Percentiles rank a stretch among this genome's conserved stretches.
Evolutionary conservation across 108 stramenopile species (phyloP).

Genomic region (Nitzschia palea): DNA sequence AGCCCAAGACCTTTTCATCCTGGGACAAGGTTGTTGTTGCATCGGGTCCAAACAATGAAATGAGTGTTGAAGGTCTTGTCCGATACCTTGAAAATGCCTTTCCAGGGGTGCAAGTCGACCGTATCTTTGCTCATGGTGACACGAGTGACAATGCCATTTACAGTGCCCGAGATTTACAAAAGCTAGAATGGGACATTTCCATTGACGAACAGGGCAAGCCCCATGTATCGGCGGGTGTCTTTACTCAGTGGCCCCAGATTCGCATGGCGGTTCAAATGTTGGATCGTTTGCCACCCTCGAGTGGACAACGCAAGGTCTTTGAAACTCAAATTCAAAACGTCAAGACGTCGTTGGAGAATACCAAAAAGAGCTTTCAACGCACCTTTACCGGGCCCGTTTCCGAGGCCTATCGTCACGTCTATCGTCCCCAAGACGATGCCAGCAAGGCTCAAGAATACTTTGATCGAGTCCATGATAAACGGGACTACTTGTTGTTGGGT

Average conservation of each 20-base stretch:
- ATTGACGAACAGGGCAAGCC: conserved; percentile 54
- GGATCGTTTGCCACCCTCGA: conserved; percentile 45
- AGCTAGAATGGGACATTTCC: conserved; percentile 49
- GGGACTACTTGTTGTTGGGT: conserved; percentile 48
- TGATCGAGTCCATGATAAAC: conserved; percentile 39
- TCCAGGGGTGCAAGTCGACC: conserved; percentile 42
- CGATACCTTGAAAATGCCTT: conserved; percentile 42
- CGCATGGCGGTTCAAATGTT: conserved; percentile 63
- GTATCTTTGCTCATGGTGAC: conserved; percentile 47
- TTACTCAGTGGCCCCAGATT: conserved; percentile 56
- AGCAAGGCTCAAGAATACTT: conserved; percentile 46
- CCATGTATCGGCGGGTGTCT: conserved; percentile 51
- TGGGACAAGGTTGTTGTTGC: conserved; percentile 62
- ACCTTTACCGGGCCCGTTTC: conserved; percentile 46
- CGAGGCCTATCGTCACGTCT: conserved; percentile 42
- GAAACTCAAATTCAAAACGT: conserved; percentile 52
- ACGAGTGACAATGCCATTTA: conserved; percentile 45
- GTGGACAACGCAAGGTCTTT: conserved; percentile 58
- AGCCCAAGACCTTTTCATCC: conserved; percentile 48
- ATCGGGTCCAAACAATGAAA: conserved; percentile 29
- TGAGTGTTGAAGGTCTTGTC: conserved; percentile 52
- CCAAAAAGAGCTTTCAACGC: conserved; percentile 41
- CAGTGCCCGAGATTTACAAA: conserved; percentile 49
- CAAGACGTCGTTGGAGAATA: conserved; percentile 50
- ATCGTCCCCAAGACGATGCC: conserved; percentile 42